Percentiles rank a stretch among this genome's conserved stretches.
Conservation (phyloP, 805 yeast species). For the Lipomyces spencermartinsiae region DNA sequence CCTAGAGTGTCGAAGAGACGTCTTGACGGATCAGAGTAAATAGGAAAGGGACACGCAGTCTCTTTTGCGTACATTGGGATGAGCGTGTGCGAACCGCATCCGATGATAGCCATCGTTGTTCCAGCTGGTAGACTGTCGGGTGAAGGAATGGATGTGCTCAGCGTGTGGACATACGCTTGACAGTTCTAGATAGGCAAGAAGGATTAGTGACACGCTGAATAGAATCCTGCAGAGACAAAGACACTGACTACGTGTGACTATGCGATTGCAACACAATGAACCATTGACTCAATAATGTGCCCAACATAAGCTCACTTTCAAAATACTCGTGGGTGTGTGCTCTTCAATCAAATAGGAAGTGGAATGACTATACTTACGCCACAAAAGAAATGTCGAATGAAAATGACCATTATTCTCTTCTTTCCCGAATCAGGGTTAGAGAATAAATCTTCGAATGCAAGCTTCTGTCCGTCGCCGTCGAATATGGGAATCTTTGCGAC, state of each 20-base stretch:
- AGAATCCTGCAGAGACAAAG: background rate
- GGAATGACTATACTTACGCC: background rate
- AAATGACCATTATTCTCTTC: constrained; percentile 4
- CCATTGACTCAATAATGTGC: background rate
- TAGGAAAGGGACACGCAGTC: constrained; percentile 8
- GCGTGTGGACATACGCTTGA: constrained; percentile 2
- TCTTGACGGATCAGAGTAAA: constrained; percentile 9
- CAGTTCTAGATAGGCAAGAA: constrained; percentile 3
- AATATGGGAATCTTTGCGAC: background rate
- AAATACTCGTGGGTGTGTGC: background rate
- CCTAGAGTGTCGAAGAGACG: constrained; percentile 4
- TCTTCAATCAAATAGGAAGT: background rate
- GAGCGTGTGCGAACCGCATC: constrained; percentile 8
- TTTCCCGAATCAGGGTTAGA: background rate
- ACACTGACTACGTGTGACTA: too few relatives aligned
- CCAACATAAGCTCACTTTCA: background rate
- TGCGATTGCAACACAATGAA: background rate
- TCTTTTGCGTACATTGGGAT: constrained; percentile 11
- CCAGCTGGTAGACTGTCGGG: constrained; percentile 5
- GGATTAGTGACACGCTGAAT: background rate
- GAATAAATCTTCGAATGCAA: constrained; percentile 1
- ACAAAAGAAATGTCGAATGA: constrained; percentile 11
- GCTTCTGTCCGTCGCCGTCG: constrained; percentile 3
- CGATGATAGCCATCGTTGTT: background rate
- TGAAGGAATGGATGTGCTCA: background rate